Evolutionary conservation across 2,329 filamentous ascomycete species (phyloP), one percentile per base, ranked within the genome.

Genomic region (Eurotiales sp.): DNA sequence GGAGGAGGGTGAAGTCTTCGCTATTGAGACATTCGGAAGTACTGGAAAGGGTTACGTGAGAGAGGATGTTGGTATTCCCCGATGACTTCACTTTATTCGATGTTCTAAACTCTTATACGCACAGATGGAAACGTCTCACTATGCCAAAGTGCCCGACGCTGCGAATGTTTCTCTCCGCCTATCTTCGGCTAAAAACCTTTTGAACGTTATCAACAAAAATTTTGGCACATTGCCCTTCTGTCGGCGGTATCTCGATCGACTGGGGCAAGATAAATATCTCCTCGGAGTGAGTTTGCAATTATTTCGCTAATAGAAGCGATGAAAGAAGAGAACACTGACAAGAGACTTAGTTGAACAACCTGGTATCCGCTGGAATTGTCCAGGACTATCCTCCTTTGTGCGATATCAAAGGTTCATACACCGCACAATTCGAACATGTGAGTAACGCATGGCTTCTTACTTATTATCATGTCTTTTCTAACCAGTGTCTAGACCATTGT

Each of bases 1-100:
- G 92, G 91, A 96, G 74, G 92, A 96, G 72, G 90, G 90, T 37
- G 91, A 97, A 65, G 85, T 90, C 15, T 97, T 95, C 69, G 91
- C 91, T 58, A 95, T 96, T 61, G 91, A 96, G 76, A 96, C 91
- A 0, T 96, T 96, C 69, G 92, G 91, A 55, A 93, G 87, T 68
- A 96, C 91, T 19, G 92, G 91, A 57, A 91, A 89, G 67, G 91
- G 90, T 58, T 87, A 88, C 65, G 88, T 96, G 51, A 77, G 83
- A 58, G 90, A 96, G 64, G 89, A 96, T 72, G 87, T 90, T 72
- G 68, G 80, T 70, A 34, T 29, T 22, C 8, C 29, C n/a, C 25
- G 17, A 19, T 12, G 43, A 22, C 27, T 8, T 10, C 39, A 7
- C 7, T 30, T 40, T 15, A 43, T 29, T n/a, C 21, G 11, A 11